phyloP scores from a whole-genome alignment of 345 rosid species.

The Bruguiera sexangula region DNA sequence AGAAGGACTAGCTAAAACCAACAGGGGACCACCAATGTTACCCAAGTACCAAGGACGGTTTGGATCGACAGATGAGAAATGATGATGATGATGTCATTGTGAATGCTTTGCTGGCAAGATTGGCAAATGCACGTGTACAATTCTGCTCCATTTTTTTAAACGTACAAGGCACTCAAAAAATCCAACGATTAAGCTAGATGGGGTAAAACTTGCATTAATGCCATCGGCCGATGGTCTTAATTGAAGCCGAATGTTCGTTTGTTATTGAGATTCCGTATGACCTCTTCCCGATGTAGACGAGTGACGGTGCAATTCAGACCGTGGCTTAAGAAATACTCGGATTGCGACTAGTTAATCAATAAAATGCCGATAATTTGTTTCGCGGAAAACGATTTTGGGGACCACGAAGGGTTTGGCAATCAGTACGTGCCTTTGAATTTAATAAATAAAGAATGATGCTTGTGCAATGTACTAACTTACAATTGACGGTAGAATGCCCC shows the following conservation, averaged over 20 bases:
- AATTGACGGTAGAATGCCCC: neutral
- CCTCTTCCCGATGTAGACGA: too few species aligned
- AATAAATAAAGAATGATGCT: constrained; percentile 10
- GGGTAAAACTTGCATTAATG: neutral
- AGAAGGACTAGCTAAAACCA: too few species aligned
- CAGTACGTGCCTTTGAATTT: constrained; percentile 3
- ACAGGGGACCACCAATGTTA: too few species aligned
- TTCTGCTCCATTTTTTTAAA: neutral
- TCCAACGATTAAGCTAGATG: neutral
- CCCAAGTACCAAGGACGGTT: too few species aligned
- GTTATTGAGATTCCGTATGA: too few species aligned
- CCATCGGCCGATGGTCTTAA: neutral
- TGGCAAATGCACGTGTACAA: neutral
- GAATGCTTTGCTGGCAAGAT: neutral
- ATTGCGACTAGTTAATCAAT: too few species aligned
- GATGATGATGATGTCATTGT: neutral
- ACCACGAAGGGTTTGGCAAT: constrained; percentile 5
- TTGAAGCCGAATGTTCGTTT: neutral
- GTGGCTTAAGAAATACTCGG: too few species aligned
- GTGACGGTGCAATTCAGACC: too few species aligned
- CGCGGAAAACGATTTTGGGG: too few species aligned
- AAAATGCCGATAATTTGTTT: too few species aligned
- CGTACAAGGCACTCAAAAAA: neutral
- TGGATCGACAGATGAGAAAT: too few species aligned
- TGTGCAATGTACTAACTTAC: constrained; percentile 10